phyloP scores from a whole-genome alignment of 495 filamentous ascomycete genomes.

The Penicillium alfredii region DNA sequence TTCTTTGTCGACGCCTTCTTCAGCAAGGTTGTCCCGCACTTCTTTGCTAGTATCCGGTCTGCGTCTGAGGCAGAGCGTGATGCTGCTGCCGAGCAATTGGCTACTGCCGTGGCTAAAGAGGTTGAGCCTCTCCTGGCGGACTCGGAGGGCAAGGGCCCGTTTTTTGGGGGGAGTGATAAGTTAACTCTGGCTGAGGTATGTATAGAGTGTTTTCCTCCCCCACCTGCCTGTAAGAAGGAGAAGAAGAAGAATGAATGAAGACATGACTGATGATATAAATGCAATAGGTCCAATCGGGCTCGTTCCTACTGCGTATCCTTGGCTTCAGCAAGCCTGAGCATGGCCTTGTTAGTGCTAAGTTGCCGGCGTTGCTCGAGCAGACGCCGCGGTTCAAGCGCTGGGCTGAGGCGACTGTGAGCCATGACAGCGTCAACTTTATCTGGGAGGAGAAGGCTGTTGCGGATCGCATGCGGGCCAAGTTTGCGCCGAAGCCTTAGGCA shows the following conservation, averaged over 20 bases:
- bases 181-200: constrained; percentile 74
- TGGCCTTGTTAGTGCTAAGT: constrained; percentile 44
- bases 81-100: constrained; percentile 25
- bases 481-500: constrained; percentile 21
- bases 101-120: constrained; percentile 60
- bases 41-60: constrained; percentile 40
- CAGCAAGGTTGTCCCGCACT: constrained; percentile 49
- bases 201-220: background rate
- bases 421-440: constrained; percentile 64
- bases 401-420: constrained; percentile 53
- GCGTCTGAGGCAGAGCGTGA: constrained; percentile 33
- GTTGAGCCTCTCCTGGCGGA: constrained; percentile 60
- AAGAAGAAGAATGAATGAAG: too few relatives aligned
- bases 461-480: constrained; percentile 19
- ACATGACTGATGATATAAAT: too few relatives aligned
- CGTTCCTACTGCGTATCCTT: constrained; percentile 58
- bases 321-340: constrained; percentile 43
- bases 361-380: constrained; percentile 44
- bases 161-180: constrained; percentile 73
- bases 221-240: background rate
- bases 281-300: constrained; percentile 58
- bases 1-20: constrained; percentile 76
- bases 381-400: constrained; percentile 64
- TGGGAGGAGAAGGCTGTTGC: constrained; percentile 43
- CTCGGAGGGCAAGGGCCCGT: constrained; percentile 54